Evolutionary conservation across 768 basidiomycete genomes (phyloP).

Genomic region (Lactarius hengduanensis): DNA sequence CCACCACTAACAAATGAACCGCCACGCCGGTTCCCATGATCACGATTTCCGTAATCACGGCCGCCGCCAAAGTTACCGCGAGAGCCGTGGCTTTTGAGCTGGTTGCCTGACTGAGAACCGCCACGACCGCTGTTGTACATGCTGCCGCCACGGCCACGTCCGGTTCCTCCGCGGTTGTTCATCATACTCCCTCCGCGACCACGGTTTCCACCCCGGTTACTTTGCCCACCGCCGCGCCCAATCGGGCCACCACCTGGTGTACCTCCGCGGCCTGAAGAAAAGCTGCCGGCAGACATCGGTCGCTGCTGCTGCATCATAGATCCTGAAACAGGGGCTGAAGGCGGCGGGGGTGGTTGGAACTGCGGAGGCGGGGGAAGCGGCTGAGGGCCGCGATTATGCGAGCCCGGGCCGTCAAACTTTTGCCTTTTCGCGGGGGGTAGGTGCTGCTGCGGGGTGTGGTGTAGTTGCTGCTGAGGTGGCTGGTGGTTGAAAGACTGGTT

Average conservation of each 20-base stretch:
- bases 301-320: conserved; percentile 41
- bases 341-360: conserved; percentile 59
- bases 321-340: conserved; percentile 36
- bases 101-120: conserved; percentile 43
- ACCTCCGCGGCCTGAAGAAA: conserved; percentile 40
- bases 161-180: conserved; percentile 41
- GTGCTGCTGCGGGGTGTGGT: conserved; percentile 73
- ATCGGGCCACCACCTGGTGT: conserved; percentile 40
- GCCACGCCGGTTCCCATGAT: conserved; percentile 63
- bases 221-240: conserved; percentile 45
- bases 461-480: conserved; percentile 40
- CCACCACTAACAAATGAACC: conserved; percentile 59
- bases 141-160: conserved; percentile 41
- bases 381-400: conserved; percentile 51
- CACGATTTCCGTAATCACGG: conserved; percentile 53
- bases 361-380: conserved; percentile 62
- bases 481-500: conserved; percentile 41
- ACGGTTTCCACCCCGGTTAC: conserved; percentile 42
- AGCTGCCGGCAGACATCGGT: conserved; percentile 29
- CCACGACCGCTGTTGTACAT: conserved; percentile 44
- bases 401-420: conserved; percentile 60
- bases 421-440: conserved; percentile 91
- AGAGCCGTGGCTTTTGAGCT: conserved; percentile 60
- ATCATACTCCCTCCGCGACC: conserved; percentile 54
- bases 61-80: conserved; percentile 64